Evolutionary conservation across 2,329 filamentous ascomycete species (phyloP).

Genomic region (Sphaceloma murrayae): DNA sequence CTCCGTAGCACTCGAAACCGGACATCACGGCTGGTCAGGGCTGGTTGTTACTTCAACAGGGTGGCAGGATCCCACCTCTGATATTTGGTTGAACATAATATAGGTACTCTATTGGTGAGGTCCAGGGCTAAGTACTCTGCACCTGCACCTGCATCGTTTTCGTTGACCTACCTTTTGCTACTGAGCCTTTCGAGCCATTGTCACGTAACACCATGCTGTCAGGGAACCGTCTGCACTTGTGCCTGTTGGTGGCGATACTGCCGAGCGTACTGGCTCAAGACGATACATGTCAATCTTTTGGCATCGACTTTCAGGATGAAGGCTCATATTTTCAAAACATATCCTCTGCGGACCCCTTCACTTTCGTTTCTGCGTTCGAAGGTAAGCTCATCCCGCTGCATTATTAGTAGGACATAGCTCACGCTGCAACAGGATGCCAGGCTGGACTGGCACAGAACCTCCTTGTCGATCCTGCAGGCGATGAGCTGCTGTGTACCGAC

Average conservation of each 20-base stretch:
- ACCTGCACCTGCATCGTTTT: neutral
- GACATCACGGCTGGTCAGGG: too few relatives aligned
- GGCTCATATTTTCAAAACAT: constrained; percentile 39
- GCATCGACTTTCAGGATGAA: constrained; percentile 36
- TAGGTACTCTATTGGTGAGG: constrained; percentile 1
- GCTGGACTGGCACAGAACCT: constrained; percentile 34
- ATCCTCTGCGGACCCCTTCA: constrained; percentile 34
- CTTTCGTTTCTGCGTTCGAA: constrained; percentile 36
- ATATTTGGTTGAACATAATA: too few relatives aligned
- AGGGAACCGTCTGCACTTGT: neutral
- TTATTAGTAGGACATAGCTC: constrained; percentile 8
- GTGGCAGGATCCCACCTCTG: neutral
- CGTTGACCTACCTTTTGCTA: neutral
- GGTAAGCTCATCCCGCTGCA: constrained; percentile 21
- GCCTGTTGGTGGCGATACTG: neutral
- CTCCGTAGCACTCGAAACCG: too few relatives aligned
- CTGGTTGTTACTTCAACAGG: neutral
- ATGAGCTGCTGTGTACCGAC: constrained; percentile 35
- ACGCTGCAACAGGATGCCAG: constrained; percentile 28
- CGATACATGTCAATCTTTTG: constrained; percentile 24
- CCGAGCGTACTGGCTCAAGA: neutral
- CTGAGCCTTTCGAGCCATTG: too few relatives aligned
- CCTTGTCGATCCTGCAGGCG: constrained; percentile 34
- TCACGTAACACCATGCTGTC: too few relatives aligned
- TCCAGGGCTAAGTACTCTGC: too few relatives aligned